These are phyloP conservation scores for Amphibolis antarctica DNA, from an alignment of 106 monocot species.

Conservation along the genomic window DNA sequence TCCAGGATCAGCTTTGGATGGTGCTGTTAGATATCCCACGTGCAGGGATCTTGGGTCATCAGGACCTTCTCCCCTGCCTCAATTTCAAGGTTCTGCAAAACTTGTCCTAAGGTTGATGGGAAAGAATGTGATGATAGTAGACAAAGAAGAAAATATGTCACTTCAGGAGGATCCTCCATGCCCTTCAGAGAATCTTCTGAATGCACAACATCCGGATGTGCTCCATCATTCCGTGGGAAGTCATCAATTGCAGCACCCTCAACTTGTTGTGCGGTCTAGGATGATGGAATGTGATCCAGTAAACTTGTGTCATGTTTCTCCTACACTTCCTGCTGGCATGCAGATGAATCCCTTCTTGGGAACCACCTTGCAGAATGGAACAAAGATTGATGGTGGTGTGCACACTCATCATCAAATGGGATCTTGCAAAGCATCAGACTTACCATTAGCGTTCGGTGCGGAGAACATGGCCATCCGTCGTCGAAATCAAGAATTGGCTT, in stretches of 20 bases:
- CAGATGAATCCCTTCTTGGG: conserved; percentile 6
- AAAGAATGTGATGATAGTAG: conserved; percentile 46
- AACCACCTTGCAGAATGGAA: conserved; percentile 3
- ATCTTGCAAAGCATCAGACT: neutral
- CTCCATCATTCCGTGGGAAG: conserved; percentile 8
- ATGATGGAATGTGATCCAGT: conserved; percentile 7
- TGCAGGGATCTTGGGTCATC: conserved; percentile 15
- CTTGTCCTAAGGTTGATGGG: conserved; percentile 67
- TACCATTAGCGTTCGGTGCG: neutral
- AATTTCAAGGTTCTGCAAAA: conserved; percentile 20
- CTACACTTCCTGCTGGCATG: neutral
- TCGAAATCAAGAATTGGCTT: neutral
- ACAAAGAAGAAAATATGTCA: conserved; percentile 20
- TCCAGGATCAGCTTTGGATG: conserved; percentile 4
- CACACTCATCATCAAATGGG: neutral
- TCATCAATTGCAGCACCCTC: conserved; percentile 17
- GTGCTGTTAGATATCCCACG: conserved; percentile 1
- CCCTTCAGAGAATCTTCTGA: conserved; percentile 2
- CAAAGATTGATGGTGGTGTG: neutral
- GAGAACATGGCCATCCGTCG: neutral
- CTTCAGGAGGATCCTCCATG: conserved; percentile 3
- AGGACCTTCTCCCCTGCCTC: conserved; percentile 12
- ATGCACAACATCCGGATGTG: conserved; percentile 5
- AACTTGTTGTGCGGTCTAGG: neutral
- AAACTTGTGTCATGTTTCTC: conserved; percentile 4